Evolutionary conservation across 2,329 filamentous ascomycete genomes (phyloP).

Genomic region (Fusarium fujikuroi): DNA sequence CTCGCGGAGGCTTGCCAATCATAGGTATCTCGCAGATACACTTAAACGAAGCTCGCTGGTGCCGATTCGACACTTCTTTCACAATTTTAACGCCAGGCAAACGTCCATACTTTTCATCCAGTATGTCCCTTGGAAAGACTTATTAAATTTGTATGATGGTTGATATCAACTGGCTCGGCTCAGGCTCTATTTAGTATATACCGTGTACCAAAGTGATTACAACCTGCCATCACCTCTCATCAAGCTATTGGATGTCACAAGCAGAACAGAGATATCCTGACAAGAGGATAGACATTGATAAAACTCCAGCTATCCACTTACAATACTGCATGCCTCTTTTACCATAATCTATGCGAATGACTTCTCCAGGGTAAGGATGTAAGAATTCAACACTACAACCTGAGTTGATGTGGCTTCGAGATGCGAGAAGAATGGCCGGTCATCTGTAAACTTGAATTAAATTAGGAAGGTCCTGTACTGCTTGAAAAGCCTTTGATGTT

Average conservation of each 20-base stretch:
- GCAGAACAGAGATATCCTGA: constrained; percentile 6
- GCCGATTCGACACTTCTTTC: not conserved
- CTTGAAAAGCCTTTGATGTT: not conserved
- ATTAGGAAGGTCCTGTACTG: too few species aligned
- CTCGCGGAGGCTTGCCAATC: not conserved
- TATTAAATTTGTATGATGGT: not conserved
- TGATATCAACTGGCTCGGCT: constrained; percentile 21
- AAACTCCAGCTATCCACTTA: constrained; percentile 15
- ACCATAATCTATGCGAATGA: not conserved
- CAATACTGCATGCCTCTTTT: not conserved
- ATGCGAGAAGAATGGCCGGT: not conserved
- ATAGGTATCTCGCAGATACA: not conserved
- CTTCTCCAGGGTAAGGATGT: not conserved
- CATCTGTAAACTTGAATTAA: not conserved
- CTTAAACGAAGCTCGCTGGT: not conserved
- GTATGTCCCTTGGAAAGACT: not conserved
- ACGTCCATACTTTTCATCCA: not conserved
- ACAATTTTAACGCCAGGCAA: not conserved
- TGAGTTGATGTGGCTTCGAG: constrained; percentile 1
- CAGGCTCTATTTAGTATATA: constrained; percentile 28
- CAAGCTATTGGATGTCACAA: constrained; percentile 9
- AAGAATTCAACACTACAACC: not conserved
- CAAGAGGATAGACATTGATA: constrained; percentile 12
- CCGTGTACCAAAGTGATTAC: constrained; percentile 14
- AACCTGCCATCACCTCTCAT: constrained; percentile 4